Conservation (phyloP, 2,329 filamentous ascomycete genomes). For the Eutypella sp. region DNA sequence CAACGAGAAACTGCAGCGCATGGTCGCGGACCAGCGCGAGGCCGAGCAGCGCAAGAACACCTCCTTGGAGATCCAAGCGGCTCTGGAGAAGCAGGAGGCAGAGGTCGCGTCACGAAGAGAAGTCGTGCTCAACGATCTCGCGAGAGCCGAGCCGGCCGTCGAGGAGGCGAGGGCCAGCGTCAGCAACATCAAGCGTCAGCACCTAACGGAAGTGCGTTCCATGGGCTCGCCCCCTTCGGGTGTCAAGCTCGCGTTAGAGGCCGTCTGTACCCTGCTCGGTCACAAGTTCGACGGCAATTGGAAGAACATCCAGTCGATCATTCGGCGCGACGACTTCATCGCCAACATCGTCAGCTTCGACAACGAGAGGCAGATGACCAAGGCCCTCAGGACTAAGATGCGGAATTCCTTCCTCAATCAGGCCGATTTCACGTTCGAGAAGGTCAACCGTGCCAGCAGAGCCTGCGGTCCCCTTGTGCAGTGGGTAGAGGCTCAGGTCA, state of each 20-base stretch:
- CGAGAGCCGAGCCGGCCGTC: slow-evolving; percentile 88
- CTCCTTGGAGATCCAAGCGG: slow-evolving; percentile 82
- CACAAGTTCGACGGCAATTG: slow-evolving; percentile 78
- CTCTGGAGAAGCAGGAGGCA: slow-evolving; percentile 82
- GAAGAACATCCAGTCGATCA: slow-evolving; percentile 84
- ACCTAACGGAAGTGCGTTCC: slow-evolving; percentile 93
- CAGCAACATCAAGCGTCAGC: slow-evolving; percentile 96
- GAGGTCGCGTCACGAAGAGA: slow-evolving; percentile 79
- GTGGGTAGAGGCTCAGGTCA: slow-evolving; percentile 95
- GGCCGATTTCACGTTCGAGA: slow-evolving; percentile 93
- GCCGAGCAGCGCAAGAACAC: slow-evolving; percentile 86
- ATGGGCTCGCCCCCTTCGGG: slow-evolving; percentile 90
- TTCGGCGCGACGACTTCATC: slow-evolving; percentile 94
- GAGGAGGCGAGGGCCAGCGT: slow-evolving; percentile 91
- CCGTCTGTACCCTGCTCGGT: slow-evolving; percentile 91
- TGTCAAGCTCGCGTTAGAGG: slow-evolving; percentile 87
- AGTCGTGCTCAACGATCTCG: slow-evolving; percentile 82
- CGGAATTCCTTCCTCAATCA: slow-evolving; percentile 86
- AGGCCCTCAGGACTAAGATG: slow-evolving; percentile 77
- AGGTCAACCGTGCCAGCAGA: slow-evolving; percentile 92
- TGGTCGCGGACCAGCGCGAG: slow-evolving; percentile 93
- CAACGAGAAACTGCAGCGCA: slow-evolving; percentile 93
- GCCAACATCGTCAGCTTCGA: slow-evolving; percentile 96
- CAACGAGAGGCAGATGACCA: slow-evolving; percentile 93
- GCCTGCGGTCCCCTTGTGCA: slow-evolving; percentile 95